Conservation (phyloP, 2,329 filamentous ascomycete genomes). For the Hypoxylon sp. region DNA sequence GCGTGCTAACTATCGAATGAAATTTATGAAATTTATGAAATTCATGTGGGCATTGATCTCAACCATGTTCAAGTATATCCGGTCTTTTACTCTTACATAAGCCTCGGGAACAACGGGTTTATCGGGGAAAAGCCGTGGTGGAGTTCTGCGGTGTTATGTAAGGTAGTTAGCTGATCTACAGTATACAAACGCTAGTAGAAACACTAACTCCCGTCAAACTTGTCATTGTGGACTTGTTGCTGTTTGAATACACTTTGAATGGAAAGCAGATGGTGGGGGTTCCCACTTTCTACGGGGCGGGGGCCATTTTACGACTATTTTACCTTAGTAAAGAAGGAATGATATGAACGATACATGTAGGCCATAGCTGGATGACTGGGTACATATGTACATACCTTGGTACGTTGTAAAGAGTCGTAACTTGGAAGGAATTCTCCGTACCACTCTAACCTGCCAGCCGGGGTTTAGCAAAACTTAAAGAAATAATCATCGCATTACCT, state of each 20-base stretch:
- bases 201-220: constrained; percentile 16
- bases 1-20: not conserved
- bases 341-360: constrained; percentile 18
- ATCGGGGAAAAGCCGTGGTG: constrained; percentile 41
- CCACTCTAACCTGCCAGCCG: constrained; percentile 7
- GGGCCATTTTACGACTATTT: constrained; percentile 6
- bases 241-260: not conserved
- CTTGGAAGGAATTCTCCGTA: constrained; percentile 11
- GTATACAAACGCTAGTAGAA: constrained; percentile 12
- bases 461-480: constrained; percentile 5
- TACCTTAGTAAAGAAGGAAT: constrained; percentile 9
- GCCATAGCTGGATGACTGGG: constrained; percentile 3
- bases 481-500: constrained; percentile 15
- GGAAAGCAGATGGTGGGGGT: constrained; percentile 26
- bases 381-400: constrained; percentile 1
- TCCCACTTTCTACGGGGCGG: constrained; percentile 10
- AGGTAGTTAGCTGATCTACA: constrained; percentile 8
- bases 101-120: constrained; percentile 44
- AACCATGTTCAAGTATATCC: not conserved
- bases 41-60: constrained; percentile 5
- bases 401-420: constrained; percentile 13
- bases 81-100: constrained; percentile 24
- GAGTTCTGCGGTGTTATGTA: not conserved
- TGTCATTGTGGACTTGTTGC: constrained; percentile 5
- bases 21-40: no score